Conservation (phyloP, 2,329 filamentous ascomycete genomes). For the Aspergillus eucalypticola region DNA sequence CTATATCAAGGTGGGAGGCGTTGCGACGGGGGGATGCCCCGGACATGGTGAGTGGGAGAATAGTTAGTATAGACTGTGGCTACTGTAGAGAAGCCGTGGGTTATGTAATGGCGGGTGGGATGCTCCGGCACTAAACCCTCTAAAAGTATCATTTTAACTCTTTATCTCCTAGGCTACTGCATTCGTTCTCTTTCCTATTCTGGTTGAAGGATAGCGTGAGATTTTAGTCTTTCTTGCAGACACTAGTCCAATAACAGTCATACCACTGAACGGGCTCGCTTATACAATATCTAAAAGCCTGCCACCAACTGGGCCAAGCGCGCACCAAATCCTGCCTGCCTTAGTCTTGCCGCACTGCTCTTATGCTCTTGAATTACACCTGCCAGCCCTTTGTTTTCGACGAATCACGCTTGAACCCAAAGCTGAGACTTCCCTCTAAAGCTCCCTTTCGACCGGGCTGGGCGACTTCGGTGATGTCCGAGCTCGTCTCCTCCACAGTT, state of each 20-base stretch:
- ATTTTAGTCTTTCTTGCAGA: not conserved
- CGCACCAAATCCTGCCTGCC: not conserved
- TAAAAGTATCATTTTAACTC: no score
- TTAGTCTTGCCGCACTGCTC: not conserved
- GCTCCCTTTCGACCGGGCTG: conserved; percentile 33
- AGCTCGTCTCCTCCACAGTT: conserved; percentile 27
- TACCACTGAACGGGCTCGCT: not conserved
- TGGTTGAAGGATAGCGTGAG: not conserved
- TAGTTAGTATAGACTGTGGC: not conserved
- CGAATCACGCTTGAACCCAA: conserved; percentile 41
- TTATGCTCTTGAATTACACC: conserved; percentile 5
- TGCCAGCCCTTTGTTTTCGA: conserved; percentile 40
- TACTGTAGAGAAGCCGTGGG: no score
- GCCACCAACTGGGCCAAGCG: not conserved
- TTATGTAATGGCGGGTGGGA: no score
- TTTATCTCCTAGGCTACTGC: no score
- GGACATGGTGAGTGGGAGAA: not conserved
- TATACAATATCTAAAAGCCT: not conserved
- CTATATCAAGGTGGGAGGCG: not conserved
- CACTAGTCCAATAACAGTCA: not conserved
- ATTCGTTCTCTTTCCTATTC: not conserved
- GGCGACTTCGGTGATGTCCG: conserved; percentile 17
- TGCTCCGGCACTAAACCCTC: no score
- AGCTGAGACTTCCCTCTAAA: conserved; percentile 29
- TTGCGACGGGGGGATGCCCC: not conserved